Evolutionary conservation across 179 eudicot species (phyloP), one percentile per base, ranked within the genome.

Genomic region (Beta corolliflora): DNA sequence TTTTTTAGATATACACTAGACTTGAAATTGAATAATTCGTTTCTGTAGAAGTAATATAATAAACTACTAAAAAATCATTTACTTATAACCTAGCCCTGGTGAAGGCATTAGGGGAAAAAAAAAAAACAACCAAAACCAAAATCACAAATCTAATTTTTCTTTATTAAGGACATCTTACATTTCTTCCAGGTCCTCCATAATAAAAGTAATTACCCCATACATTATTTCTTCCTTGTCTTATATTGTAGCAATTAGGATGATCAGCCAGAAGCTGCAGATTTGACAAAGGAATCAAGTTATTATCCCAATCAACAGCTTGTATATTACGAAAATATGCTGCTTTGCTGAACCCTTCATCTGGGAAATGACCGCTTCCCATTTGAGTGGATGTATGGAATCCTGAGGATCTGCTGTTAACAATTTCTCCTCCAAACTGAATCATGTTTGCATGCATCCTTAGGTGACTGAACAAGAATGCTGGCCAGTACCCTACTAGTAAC

Each of bases 161-260:
- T 65, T 71, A 41, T 83, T 80, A 96, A 53, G 93, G 92, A 80
- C 99, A 96, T 75, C 85, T 89, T 52, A 81, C 81, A 81, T 93
- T 96, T 77, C 89, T 93, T 44, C 99, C 99, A 21, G 99, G 98
- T 31, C 99, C 99, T 80, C 99, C 99, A 88, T 93, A 96, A 67
- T 96, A 96, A 75, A 96, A 87, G 81, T 94, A 93, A 83, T 90
- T 79, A 10, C 99, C 99, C 99, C 98, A 96, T 11, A 77, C 93
- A 85, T 85, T 88, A 68, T 92, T 96, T 82, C 76, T 96, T 5
- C 97, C 98, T 41, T 92, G 92, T 81, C 85, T 88, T 14, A 96
- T 94, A 60, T 93, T 90, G 79, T 96, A 96, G 70, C 99, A 96
- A 76, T 78, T 90, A 7, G 98, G 95, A 89, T 96, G 97, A 88